A percentile compares a stretch with the other conserved stretches of the same genome.
Evolutionary conservation across 768 basidiomycete species (phyloP).

Genomic region (Suillus americanus): DNA sequence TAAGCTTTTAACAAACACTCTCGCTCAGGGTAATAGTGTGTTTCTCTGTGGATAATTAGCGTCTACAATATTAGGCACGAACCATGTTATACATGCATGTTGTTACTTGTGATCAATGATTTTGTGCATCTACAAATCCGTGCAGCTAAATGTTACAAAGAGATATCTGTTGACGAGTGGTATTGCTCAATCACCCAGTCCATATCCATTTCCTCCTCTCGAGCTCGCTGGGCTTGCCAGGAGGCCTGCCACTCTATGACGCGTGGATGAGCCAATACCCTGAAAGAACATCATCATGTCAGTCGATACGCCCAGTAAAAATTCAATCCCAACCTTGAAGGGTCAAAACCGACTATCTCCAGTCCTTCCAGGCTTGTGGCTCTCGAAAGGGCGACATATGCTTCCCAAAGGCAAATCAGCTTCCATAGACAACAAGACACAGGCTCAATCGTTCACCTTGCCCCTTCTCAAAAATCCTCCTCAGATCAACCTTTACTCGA

Average conservation of each 20-base stretch:
- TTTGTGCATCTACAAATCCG: background rate
- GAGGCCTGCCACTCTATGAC: conserved; percentile 32
- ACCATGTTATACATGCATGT: conserved; percentile 6
- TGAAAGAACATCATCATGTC: conserved; percentile 16
- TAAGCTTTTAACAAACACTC: background rate
- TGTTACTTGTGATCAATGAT: background rate
- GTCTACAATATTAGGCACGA: background rate
- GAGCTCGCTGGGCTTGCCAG: conserved; percentile 22
- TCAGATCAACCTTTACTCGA: conserved; percentile 90
- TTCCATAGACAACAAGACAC: background rate
- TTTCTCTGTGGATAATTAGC: background rate
- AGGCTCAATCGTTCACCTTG: conserved; percentile 31
- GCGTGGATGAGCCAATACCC: conserved; percentile 36
- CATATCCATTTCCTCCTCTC: conserved; percentile 32
- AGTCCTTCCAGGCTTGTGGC: conserved; percentile 41
- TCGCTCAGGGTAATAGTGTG: background rate
- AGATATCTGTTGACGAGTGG: conserved; percentile 23
- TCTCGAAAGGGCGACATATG: conserved; percentile 38
- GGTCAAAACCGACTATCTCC: conserved; percentile 37
- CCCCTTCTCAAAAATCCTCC: conserved; percentile 88
- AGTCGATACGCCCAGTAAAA: background rate
- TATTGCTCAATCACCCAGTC: conserved; percentile 33
- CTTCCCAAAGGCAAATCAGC: conserved; percentile 17
- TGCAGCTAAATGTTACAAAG: conserved; percentile 9
- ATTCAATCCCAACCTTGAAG: conserved; percentile 24